Percentiles rank a stretch among this genome's conserved stretches.
phyloP scores from a whole-genome alignment of 768 basidiomycete genomes.

The Collybia mongolica region DNA sequence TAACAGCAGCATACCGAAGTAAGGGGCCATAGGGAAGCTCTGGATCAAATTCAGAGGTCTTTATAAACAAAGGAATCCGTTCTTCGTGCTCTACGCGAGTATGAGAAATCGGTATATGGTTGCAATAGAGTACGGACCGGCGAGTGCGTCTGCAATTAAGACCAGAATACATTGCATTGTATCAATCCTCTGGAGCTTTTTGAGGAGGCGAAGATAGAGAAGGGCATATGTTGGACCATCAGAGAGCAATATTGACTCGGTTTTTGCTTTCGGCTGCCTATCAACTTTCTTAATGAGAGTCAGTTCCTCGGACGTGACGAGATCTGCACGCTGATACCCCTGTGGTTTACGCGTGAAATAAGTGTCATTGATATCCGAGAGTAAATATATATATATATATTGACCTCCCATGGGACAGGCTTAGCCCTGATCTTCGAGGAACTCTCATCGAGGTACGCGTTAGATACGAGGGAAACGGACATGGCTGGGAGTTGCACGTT shows the following conservation, averaged over 20 bases:
- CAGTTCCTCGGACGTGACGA: constrained; percentile 87
- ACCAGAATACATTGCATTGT: constrained; percentile 87
- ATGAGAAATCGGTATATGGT: not conserved
- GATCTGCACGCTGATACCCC: constrained; percentile 94
- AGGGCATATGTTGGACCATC: constrained; percentile 82
- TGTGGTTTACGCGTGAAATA: constrained; percentile 28
- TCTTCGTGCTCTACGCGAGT: constrained; percentile 76
- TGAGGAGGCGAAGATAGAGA: constrained; percentile 88
- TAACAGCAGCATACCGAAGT: constrained; percentile 52
- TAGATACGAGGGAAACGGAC: constrained; percentile 78
- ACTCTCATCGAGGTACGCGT: constrained; percentile 81
- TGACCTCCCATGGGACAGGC: constrained; percentile 95
- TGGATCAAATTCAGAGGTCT: constrained; percentile 59
- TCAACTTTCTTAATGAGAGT: constrained; percentile 88
- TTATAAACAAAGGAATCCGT: constrained; percentile 74
- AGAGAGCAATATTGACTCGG: constrained; percentile 74
- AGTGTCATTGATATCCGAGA: not conserved
- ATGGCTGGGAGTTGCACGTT: constrained; percentile 30
- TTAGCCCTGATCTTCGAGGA: constrained; percentile 88
- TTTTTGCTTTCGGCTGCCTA: constrained; percentile 70
- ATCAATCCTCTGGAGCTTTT: constrained; percentile 78
- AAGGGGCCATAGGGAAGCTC: constrained; percentile 81
- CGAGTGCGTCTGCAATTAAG: constrained; percentile 84
- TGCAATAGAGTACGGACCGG: constrained; percentile 46
- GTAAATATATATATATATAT: constrained; percentile 4